Conservation (phyloP, 371 early-diverging fungal genomes). For the Apophysomyces variabilis region DNA sequence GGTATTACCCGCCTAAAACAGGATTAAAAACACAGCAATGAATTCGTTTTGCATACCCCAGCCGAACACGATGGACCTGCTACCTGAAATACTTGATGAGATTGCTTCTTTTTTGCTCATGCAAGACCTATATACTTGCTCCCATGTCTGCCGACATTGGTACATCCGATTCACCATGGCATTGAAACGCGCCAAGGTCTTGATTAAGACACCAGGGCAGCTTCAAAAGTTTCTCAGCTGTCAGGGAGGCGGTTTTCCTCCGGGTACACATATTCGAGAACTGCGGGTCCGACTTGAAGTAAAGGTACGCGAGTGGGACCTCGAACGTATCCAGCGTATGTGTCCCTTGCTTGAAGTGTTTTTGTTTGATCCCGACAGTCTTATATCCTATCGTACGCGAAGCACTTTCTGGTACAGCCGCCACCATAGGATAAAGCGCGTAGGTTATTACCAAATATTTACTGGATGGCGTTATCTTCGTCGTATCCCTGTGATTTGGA, state of each 20-base stretch:
- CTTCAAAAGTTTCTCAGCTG: neutral
- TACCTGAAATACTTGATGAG: neutral
- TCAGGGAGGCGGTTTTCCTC: neutral
- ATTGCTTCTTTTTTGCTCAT: neutral
- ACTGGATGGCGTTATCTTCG: neutral
- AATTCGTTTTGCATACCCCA: neutral
- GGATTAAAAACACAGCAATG: neutral
- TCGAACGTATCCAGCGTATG: neutral
- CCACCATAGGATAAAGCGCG: neutral
- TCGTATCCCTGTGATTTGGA: neutral
- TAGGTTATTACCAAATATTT: neutral
- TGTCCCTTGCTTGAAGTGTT: neutral
- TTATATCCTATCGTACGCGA: too few species aligned
- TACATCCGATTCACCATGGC: neutral
- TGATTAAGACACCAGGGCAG: neutral
- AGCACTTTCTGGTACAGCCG: too few species aligned
- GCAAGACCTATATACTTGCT: neutral
- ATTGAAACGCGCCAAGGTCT: neutral
- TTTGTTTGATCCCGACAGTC: neutral
- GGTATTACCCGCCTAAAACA: too few species aligned
- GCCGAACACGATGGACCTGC: neutral
- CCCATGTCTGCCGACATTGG: neutral
- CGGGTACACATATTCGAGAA: neutral
- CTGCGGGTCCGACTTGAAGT: neutral
- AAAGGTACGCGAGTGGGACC: neutral